These are phyloP conservation scores for Omphalea diandra DNA, from an alignment of 441 rosid genomes.

Conservation along the genomic window DNA sequence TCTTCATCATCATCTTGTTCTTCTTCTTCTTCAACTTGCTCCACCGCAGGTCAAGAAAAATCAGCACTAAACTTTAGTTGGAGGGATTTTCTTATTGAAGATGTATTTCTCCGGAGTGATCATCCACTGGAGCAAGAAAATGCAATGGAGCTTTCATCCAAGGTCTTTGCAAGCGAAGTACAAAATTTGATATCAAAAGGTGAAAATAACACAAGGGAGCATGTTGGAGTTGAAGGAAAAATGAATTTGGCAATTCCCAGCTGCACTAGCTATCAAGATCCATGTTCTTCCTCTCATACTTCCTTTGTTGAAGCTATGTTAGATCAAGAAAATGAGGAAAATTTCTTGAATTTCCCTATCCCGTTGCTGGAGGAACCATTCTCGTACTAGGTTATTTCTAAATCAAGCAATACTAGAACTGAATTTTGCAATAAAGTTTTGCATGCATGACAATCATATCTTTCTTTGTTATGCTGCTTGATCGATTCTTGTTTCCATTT, in stretches of 20 bases:
- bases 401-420: background rate
- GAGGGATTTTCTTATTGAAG: constrained; percentile 84
- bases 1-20: constrained; percentile 35
- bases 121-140: constrained; percentile 26
- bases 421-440: constrained; percentile 11
- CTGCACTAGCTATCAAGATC: constrained; percentile 23
- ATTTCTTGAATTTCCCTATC: constrained; percentile 61
- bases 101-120: constrained; percentile 29
- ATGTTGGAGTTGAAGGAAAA: constrained; percentile 6
- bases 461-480: background rate
- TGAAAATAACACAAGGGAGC: background rate
- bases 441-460: too few species aligned
- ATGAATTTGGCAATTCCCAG: constrained; percentile 29
- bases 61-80: constrained; percentile 49
- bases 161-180: constrained; percentile 20
- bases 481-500: background rate
- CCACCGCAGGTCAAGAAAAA: constrained; percentile 50
- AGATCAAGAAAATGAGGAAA: constrained; percentile 58
- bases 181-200: constrained; percentile 10
- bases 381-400: constrained; percentile 24
- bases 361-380: constrained; percentile 57
- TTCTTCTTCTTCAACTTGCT: constrained; percentile 59
- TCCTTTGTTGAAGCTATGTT: constrained; percentile 68
- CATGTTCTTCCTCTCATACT: constrained; percentile 30
- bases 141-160: constrained; percentile 30